These are phyloP conservation scores for Actinidia polygama DNA, from an alignment of 179 eudicot genomes.

Conservation along the genomic window DNA sequence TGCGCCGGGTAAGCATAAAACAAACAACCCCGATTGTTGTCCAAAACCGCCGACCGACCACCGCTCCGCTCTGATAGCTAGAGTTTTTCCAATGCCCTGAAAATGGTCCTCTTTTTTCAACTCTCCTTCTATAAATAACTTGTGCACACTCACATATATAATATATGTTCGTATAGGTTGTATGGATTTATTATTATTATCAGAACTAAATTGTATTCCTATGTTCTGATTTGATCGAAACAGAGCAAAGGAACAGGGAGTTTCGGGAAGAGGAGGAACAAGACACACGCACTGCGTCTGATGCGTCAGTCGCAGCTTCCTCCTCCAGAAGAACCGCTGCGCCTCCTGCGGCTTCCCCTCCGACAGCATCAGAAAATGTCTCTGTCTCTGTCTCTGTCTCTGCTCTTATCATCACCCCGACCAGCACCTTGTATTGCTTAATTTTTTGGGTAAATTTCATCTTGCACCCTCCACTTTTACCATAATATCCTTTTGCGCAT, in stretches of 20 bases:
- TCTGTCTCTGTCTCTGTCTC: not conserved
- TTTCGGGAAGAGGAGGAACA: conserved; percentile 15
- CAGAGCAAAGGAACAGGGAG: conserved; percentile 4
- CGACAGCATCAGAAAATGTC: not conserved
- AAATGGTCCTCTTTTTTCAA: not conserved
- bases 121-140: not conserved
- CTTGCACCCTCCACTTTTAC: too few species aligned
- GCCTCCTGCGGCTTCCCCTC: conserved; percentile 11
- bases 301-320: conserved; percentile 10
- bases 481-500: too few species aligned
- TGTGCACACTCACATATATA: not conserved
- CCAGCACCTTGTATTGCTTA: too few species aligned
- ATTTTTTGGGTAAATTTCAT: too few species aligned
- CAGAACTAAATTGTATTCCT: too few species aligned
- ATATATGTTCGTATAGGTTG: not conserved
- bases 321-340: conserved; percentile 10
- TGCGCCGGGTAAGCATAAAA: not conserved
- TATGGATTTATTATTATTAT: not conserved
- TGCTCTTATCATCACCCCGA: too few species aligned
- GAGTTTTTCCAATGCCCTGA: not conserved
- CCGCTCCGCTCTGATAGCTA: not conserved
- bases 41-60: not conserved
- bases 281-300: conserved; percentile 1
- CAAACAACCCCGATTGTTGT: not conserved
- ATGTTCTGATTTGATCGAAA: not conserved